A percentile compares a stretch with the other conserved stretches of the same genome.
phyloP scores from a whole-genome alignment of 768 basidiomycete genomes.

The Kwoniella europaea region DNA sequence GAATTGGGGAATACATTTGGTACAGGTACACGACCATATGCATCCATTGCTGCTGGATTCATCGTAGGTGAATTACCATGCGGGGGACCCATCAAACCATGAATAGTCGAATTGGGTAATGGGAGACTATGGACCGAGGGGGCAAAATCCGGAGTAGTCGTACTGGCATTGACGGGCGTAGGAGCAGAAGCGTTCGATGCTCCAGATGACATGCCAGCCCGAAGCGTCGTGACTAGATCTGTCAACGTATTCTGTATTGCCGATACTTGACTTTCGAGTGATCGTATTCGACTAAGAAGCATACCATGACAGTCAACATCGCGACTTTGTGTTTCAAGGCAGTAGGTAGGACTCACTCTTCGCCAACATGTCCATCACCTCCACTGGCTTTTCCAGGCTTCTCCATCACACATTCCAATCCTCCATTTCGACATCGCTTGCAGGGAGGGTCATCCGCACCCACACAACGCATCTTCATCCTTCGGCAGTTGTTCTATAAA shows the following conservation, averaged over 20 bases:
- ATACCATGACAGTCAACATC: neutral
- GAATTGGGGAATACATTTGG: conserved; percentile 10
- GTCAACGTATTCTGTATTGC: conserved; percentile 78
- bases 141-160: conserved; percentile 24
- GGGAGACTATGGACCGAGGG: conserved; percentile 8
- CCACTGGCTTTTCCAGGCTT: conserved; percentile 69
- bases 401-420: conserved; percentile 91
- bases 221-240: conserved; percentile 79
- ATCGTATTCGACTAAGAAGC: conserved; percentile 77
- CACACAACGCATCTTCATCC: conserved; percentile 97
- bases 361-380: conserved; percentile 35
- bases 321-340: neutral
- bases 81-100: conserved; percentile 11
- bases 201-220: conserved; percentile 56
- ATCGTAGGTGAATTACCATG: conserved; percentile 3
- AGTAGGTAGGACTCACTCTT: conserved; percentile 42
- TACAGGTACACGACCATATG: neutral
- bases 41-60: conserved; percentile 11
- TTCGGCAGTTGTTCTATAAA: conserved; percentile 84
- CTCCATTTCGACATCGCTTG: conserved; percentile 84
- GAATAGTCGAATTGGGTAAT: neutral
- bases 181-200: conserved; percentile 23
- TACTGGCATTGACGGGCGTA: conserved; percentile 19
- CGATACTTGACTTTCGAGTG: conserved; percentile 81
- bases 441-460: conserved; percentile 97